Conservation (phyloP, 495 filamentous ascomycete genomes). For the Neurospora sp. region DNA sequence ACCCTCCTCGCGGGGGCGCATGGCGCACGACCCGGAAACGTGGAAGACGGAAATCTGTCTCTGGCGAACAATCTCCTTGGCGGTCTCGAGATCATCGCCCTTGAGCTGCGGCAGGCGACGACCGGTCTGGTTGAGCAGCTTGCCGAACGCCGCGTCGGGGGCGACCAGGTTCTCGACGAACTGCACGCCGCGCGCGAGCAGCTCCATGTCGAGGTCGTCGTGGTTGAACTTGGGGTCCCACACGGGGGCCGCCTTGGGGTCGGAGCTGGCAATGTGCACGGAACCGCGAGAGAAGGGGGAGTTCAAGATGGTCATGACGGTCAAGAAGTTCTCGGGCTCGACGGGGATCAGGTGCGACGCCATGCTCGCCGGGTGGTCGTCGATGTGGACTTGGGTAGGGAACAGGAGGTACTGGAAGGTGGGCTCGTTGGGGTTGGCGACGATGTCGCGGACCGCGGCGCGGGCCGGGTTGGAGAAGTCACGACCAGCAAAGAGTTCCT, state of each 20-base stretch:
- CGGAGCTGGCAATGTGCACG: conserved; percentile 38
- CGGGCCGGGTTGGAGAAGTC: conserved; percentile 1
- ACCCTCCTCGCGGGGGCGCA: conserved; percentile 26
- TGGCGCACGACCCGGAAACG: conserved; percentile 26
- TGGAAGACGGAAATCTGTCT: conserved; percentile 30
- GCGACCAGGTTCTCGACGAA: conserved; percentile 36
- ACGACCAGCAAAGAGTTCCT: conserved; percentile 15
- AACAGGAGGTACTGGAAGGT: conserved; percentile 31
- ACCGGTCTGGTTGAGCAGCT: conserved; percentile 22
- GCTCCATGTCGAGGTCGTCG: conserved; percentile 40
- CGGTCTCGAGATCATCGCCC: conserved; percentile 23
- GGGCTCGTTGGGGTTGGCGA: conserved; percentile 18
- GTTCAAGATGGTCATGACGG: conserved; percentile 29
- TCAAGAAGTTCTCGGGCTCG: conserved; percentile 29
- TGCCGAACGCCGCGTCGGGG: conserved; percentile 25
- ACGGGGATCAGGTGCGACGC: conserved; percentile 22
- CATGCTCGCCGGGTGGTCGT: conserved; percentile 22
- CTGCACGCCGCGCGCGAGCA: conserved; percentile 35
- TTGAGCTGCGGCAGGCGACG: conserved; percentile 14
- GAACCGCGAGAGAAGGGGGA: conserved; percentile 48
- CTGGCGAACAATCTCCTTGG: conserved; percentile 25
- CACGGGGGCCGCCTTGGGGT: conserved; percentile 23
- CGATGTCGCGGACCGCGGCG: conserved; percentile 16
- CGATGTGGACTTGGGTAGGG: conserved; percentile 24
- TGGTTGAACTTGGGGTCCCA: conserved; percentile 48